Conservation (phyloP, 73 alveolate genomes). For the Stentor coeruleus region DNA sequence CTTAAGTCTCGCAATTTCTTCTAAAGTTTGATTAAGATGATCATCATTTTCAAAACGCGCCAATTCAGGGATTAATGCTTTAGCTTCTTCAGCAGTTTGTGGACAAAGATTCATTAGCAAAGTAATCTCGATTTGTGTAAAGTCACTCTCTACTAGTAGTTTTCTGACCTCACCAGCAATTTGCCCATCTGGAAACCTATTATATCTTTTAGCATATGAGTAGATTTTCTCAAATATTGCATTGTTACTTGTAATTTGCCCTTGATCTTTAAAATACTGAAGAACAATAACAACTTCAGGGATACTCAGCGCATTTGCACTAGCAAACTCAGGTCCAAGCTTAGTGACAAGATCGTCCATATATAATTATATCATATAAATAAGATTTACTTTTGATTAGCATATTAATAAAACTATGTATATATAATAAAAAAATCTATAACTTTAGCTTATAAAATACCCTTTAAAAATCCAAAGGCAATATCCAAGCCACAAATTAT, state of each 20-base stretch:
- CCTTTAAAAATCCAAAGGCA: too few relatives aligned
- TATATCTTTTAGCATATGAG: neutral
- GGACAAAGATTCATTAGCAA: slow-evolving; percentile 16
- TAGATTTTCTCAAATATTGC: slow-evolving; percentile 1
- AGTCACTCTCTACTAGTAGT: neutral
- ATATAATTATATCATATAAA: too few relatives aligned
- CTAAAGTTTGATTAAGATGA: neutral
- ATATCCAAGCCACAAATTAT: too few relatives aligned
- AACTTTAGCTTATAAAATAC: too few relatives aligned
- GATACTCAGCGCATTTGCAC: slow-evolving; percentile 4
- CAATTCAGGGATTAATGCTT: neutral
- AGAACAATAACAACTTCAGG: slow-evolving; percentile 4
- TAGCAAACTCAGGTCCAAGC: slow-evolving; percentile 21
- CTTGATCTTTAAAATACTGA: slow-evolving; percentile 9
- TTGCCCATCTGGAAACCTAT: slow-evolving; percentile 19
- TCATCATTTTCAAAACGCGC: neutral
- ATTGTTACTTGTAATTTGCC: neutral
- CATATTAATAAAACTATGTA: too few relatives aligned
- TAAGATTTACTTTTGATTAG: too few relatives aligned
- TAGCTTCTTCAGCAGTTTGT: neutral
- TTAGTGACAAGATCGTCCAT: slow-evolving; percentile 8
- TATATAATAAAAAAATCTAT: too few relatives aligned
- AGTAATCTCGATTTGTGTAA: neutral
- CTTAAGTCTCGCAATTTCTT: slow-evolving; percentile 15
- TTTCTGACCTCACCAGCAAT: slow-evolving; percentile 1